A percentile compares a stretch with the other conserved stretches of the same genome.
Conservation (phyloP, 2,329 filamentous ascomycete genomes). For the Phialocephala sp. region DNA sequence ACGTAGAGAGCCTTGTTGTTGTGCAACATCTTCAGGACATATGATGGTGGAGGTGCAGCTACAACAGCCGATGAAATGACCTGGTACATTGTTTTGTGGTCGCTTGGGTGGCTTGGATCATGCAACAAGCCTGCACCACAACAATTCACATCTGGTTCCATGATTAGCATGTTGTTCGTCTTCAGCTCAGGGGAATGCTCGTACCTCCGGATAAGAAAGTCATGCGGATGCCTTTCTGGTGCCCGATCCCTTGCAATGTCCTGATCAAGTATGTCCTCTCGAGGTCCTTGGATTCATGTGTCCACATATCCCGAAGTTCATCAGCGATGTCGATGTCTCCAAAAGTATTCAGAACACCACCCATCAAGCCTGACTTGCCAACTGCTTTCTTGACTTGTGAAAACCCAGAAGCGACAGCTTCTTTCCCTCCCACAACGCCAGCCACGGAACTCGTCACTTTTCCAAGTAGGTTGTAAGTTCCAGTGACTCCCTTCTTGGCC, state of each 20-base stretch:
- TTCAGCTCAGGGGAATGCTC: constrained; percentile 33
- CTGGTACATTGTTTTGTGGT: constrained; percentile 99
- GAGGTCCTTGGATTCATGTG: constrained; percentile 95
- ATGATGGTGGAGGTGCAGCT: constrained; percentile 81
- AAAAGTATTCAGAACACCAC: constrained; percentile 92
- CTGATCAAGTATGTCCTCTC: constrained; percentile 96
- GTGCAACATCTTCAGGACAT: constrained; percentile 94
- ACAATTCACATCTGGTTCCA: constrained; percentile 73
- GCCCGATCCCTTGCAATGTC: constrained; percentile 91
- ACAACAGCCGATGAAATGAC: constrained; percentile 93
- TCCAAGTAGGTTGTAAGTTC: constrained; percentile 93
- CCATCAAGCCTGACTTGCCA: constrained; percentile 94
- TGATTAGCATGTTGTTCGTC: constrained; percentile 27
- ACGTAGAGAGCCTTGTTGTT: constrained; percentile 92
- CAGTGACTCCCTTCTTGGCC: constrained; percentile 95
- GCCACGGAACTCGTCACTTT: constrained; percentile 95
- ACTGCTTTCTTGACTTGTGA: constrained; percentile 95
- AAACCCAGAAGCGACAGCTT: constrained; percentile 90
- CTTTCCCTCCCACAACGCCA: constrained; percentile 93
- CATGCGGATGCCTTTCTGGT: constrained; percentile 95
- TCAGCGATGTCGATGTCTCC: constrained; percentile 95
- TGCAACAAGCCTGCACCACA: constrained; percentile 93
- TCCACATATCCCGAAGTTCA: constrained; percentile 96
- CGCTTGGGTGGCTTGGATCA: constrained; percentile 86
- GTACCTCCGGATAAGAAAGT: constrained; percentile 90